Base-by-base conservation (phyloP, 805 yeast species). In the Komagataella pseudopastoris region DNA sequence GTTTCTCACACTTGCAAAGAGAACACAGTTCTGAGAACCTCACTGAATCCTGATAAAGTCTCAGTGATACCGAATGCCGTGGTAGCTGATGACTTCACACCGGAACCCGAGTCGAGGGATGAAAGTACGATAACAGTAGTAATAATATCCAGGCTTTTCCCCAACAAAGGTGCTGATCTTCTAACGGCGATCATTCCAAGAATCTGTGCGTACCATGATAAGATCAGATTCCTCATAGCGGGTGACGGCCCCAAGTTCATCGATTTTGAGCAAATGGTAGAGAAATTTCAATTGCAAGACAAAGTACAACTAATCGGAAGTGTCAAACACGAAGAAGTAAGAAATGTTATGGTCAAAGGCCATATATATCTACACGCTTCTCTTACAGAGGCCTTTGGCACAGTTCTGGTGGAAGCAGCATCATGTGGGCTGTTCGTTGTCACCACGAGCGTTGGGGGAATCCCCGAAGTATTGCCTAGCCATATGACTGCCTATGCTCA, bases 41-140 rank as follows among this genome's bases (percentile, higher is more conserved):
- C 85, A 1, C 67, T 90, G 45, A 86, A 88, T 56, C 97, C 97
- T 0, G 61, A 75, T 4, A 68, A 69, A 50, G 91, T 89, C 3
- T 82, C 90, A 14, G 99, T 90, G 22, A 93, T 93, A 16, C 99
- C 99, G 0, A 93, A 93, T 67, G 99, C 99, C 0, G 95, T 93
- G 4, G 80, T 93, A 1, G 77, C 93, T 4, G 77, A 78, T 48
- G 95, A 90, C 63, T 93, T 93, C 63, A 63, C 63, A n/a, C 89
- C 88, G 0, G 66, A 64, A 20, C 48, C 47, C 20, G 12, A n/a
- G 17, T 24, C 3, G 17, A 44, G n/a, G n/a, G 24, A 22, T 18
- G 64, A 68, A 3, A 66, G 66, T 22, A 30, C 39, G 14, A 83
- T 93, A 44, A 88, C 95, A 0, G 83, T 93, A 16, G 96, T 93